A percentile compares a stretch with the other conserved stretches of the same genome.
These are phyloP conservation scores for Crithidia mellificae DNA, from an alignment of 208 protist species.

Conservation along the genomic window DNA sequence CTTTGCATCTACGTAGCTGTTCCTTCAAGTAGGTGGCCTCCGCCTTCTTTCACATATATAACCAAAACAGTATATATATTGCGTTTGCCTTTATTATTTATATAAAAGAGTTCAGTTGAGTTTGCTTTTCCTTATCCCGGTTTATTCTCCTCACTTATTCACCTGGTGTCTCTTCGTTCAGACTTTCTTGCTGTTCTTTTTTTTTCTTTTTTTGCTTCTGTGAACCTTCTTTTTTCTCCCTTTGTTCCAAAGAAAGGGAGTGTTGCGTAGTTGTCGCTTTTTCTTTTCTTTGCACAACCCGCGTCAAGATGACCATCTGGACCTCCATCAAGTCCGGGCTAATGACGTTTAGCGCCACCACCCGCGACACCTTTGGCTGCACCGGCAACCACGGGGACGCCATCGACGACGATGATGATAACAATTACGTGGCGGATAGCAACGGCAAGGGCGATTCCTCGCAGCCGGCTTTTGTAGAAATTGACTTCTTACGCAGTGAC, in stretches of 20 bases:
- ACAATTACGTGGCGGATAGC: conserved; percentile 13
- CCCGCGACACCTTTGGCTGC: conserved; percentile 18
- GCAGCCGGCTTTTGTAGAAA: conserved; percentile 39
- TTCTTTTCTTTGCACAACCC: conserved; percentile 3
- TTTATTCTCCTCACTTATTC: too few relatives aligned
- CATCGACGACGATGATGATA: conserved; percentile 29
- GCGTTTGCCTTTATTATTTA: too few relatives aligned
- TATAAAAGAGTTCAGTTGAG: too few relatives aligned
- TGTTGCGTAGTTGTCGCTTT: too few relatives aligned
- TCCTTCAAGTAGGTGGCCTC: too few relatives aligned
- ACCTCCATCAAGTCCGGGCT: not conserved
- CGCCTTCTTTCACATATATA: too few relatives aligned
- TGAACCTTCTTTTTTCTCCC: not conserved
- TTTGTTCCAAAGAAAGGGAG: too few relatives aligned
- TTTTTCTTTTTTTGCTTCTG: not conserved
- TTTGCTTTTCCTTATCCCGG: too few relatives aligned
- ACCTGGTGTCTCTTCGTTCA: too few relatives aligned
- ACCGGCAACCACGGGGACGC: conserved; percentile 9
- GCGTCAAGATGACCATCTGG: conserved; percentile 4
- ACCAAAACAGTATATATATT: too few relatives aligned
- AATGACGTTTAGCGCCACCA: conserved; percentile 6
- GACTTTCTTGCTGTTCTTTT: too few relatives aligned
- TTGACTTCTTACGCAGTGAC: conserved; percentile 58
- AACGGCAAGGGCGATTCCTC: conserved; percentile 16
- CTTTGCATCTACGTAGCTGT: not conserved